Percentiles rank a stretch among this genome's conserved stretches.
phyloP scores from a whole-genome alignment of 78 protist species.

The Pirum gemmata region DNA sequence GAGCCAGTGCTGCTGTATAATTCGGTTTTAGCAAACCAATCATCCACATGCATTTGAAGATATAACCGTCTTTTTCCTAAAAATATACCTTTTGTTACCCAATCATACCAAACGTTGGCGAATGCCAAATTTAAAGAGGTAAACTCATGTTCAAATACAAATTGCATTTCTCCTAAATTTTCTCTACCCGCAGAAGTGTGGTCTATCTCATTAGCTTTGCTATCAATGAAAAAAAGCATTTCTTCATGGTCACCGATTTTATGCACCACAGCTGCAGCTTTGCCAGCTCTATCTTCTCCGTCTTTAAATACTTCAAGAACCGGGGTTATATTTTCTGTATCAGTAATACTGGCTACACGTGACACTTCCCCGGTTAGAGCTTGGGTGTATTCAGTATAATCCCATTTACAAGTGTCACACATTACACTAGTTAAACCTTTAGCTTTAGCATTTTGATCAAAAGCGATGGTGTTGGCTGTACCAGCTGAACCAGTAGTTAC shows the following conservation, averaged over 20 bases:
- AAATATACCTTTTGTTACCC: constrained; percentile 41
- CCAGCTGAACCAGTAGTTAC: too few species aligned
- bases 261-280: too few species aligned
- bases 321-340: too few species aligned
- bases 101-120: constrained; percentile 34
- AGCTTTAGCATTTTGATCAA: too few species aligned
- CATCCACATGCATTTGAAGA: constrained; percentile 42
- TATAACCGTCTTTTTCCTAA: constrained; percentile 25
- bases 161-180: not conserved
- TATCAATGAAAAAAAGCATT: too few species aligned
- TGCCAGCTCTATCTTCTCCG: too few species aligned
- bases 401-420: not conserved
- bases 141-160: not conserved
- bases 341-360: too few species aligned
- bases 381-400: too few species aligned
- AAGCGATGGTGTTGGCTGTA: too few species aligned
- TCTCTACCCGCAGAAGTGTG: not conserved
- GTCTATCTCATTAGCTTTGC: not conserved
- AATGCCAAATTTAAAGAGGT: constrained; percentile 20
- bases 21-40: constrained; percentile 28
- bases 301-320: too few species aligned
- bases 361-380: too few species aligned
- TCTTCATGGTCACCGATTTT: too few species aligned
- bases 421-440: not conserved
- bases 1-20: constrained; percentile 8